Evolutionary conservation across 108 stramenopile genomes (phyloP).

Genomic region (Aurantiochytrium sp.): DNA sequence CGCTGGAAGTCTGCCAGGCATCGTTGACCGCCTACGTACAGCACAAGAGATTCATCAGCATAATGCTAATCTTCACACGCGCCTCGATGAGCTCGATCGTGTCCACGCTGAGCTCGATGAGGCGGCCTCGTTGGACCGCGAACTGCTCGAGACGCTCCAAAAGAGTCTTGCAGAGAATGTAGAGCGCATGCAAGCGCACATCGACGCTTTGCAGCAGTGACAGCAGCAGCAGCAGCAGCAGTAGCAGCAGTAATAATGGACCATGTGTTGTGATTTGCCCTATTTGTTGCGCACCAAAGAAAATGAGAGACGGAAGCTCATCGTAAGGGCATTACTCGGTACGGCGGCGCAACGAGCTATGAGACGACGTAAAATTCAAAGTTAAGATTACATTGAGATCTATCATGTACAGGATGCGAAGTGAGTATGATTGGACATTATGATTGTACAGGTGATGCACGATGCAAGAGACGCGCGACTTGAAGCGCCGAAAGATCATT

Average conservation of each 20-base stretch:
- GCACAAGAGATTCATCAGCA: slow-evolving; percentile 14
- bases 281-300: too few relatives aligned
- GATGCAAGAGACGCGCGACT: background rate
- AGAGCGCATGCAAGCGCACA: background rate
- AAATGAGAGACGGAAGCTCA: too few relatives aligned
- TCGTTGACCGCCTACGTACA: background rate
- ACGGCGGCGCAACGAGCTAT: too few relatives aligned
- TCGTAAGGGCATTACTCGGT: too few relatives aligned
- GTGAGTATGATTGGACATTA: too few relatives aligned
- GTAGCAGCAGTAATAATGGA: too few relatives aligned
- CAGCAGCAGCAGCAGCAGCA: too few relatives aligned
- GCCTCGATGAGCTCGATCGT: slow-evolving; percentile 2
- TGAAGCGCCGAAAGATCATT: background rate
- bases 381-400: too few relatives aligned
- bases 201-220: background rate
- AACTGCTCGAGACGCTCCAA: background rate
- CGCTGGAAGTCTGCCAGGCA: background rate
- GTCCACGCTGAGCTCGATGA: background rate
- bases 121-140: background rate
- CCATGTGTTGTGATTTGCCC: too few relatives aligned
- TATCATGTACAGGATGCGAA: too few relatives aligned
- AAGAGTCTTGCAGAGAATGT: background rate
- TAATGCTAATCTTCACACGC: slow-evolving; percentile 2
- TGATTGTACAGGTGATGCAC: background rate
- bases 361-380: too few relatives aligned